These are phyloP conservation scores for Grammothele lineata DNA, from an alignment of 768 basidiomycete genomes.

Conservation along the genomic window DNA sequence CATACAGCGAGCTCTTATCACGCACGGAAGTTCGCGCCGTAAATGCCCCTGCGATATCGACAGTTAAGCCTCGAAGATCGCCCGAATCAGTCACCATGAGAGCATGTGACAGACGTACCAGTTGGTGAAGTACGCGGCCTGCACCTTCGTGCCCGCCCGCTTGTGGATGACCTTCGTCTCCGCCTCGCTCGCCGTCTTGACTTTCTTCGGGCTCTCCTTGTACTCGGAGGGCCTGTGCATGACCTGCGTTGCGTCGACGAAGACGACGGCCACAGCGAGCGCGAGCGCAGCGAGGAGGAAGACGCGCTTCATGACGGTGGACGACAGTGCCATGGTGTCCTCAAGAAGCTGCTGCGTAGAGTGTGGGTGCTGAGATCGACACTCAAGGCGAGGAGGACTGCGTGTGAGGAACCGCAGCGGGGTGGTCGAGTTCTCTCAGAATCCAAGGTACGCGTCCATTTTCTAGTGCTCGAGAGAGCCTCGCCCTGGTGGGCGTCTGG, in stretches of 20 bases:
- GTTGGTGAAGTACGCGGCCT: slow-evolving; percentile 52
- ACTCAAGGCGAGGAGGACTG: no score
- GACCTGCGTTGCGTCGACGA: slow-evolving; percentile 38
- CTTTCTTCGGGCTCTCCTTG: slow-evolving; percentile 37
- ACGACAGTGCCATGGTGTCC: slow-evolving; percentile 12
- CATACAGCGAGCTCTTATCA: slow-evolving; percentile 1
- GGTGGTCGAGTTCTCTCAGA: slow-evolving; percentile 1
- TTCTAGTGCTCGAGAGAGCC: slow-evolving; percentile 1
- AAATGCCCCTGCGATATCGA: slow-evolving; percentile 29
- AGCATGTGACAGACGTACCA: slow-evolving; percentile 28
- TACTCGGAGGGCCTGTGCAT: slow-evolving; percentile 51
- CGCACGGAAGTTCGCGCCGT: slow-evolving; percentile 30
- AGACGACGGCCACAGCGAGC: slow-evolving; percentile 17
- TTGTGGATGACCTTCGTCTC: slow-evolving; percentile 38
- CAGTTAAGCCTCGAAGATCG: no score
- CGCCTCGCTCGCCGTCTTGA: slow-evolving; percentile 23
- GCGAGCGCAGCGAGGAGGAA: slow-evolving; percentile 12
- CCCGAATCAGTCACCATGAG: background rate
- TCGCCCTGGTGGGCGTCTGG: no score
- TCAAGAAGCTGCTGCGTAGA: background rate
- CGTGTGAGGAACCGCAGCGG: no score
- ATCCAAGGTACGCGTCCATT: background rate
- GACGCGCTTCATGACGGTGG: slow-evolving; percentile 10
- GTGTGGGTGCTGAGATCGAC: background rate
- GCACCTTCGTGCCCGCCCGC: slow-evolving; percentile 26